Evolutionary conservation across 345 rosid genomes (phyloP).

Genomic region (Linum tenue): DNA sequence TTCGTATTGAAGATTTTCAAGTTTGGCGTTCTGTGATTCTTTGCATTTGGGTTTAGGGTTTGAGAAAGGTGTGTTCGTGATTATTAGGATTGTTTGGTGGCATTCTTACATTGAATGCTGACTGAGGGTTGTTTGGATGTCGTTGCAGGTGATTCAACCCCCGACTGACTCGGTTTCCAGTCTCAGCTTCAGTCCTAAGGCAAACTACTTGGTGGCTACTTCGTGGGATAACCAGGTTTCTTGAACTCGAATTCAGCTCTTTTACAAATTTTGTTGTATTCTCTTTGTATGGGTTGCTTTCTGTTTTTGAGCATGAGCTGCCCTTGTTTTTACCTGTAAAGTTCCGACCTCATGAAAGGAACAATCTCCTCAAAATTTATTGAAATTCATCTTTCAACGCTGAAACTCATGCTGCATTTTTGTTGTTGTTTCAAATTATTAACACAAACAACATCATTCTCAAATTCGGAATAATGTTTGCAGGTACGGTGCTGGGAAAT

Average conservation of each 20-base stretch:
- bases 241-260: neutral
- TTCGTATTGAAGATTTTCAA: no score
- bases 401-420: neutral
- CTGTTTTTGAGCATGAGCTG: neutral
- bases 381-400: neutral
- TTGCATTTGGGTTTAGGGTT: no score
- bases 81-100: neutral
- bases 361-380: neutral
- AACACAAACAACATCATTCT: neutral
- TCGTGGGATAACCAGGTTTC: conserved; percentile 99
- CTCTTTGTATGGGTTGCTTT: neutral
- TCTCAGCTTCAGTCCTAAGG: conserved; percentile 88
- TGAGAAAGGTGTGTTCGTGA: neutral
- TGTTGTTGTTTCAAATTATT: no score
- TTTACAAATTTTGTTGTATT: neutral
- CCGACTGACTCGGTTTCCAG: conserved; percentile 85
- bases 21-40: no score
- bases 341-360: neutral
- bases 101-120: neutral
- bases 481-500: conserved; percentile 99
- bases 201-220: conserved; percentile 75
- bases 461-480: conserved; percentile 10
- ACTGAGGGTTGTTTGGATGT: neutral
- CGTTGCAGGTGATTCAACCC: conserved; percentile 63
- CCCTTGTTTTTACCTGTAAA: neutral